Conservation (phyloP, 441 rosid genomes). For the Jatropha podagrica region DNA sequence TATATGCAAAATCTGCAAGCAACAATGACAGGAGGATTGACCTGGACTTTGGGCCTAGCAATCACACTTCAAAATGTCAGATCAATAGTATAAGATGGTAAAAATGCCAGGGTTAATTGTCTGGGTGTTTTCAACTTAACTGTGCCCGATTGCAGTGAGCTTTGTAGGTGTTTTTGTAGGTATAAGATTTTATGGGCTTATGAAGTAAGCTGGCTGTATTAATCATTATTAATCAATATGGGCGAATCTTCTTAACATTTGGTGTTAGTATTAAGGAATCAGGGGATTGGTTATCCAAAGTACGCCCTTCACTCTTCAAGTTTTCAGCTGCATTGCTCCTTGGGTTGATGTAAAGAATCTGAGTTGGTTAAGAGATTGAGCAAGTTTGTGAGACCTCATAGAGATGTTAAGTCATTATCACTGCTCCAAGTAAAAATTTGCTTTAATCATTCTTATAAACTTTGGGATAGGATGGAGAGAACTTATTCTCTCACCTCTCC, state of each 20-base stretch:
- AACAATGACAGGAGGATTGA: not conserved
- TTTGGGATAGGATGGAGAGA: not conserved
- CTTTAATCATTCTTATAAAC: not conserved
- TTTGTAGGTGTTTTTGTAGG: too few relatives aligned
- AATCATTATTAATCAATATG: not conserved
- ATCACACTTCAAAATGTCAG: not conserved
- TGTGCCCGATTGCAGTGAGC: not conserved
- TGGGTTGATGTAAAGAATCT: not conserved
- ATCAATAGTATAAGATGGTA: not conserved
- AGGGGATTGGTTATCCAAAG: too few relatives aligned
- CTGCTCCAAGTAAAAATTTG: not conserved
- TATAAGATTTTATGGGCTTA: not conserved
- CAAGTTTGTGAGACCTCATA: not conserved
- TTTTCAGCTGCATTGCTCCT: not conserved
- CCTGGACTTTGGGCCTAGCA: not conserved
- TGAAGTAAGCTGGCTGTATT: not conserved
- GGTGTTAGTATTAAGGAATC: too few relatives aligned
- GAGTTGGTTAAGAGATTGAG: not conserved
- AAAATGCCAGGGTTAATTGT: not conserved
- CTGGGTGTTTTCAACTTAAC: not conserved
- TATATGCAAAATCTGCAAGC: not conserved
- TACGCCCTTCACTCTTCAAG: not conserved
- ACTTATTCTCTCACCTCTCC: not conserved
- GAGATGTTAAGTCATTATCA: not conserved
- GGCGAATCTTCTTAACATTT: too few relatives aligned